Base-by-base conservation (phyloP, 495 filamentous ascomycete species). In the Aspergillus nidulans region DNA sequence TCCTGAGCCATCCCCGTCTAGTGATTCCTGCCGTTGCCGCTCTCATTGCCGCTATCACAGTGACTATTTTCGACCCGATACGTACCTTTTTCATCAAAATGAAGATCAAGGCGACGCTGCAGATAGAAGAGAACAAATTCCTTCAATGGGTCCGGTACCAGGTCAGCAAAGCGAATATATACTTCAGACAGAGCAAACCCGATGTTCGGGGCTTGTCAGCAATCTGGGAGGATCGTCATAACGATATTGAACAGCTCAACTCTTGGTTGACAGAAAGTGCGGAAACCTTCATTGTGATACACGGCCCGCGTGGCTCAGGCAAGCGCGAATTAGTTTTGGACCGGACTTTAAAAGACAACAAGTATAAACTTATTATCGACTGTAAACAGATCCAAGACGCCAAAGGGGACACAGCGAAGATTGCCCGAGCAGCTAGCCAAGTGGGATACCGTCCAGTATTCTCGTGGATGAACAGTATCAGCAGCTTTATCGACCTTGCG, bases 401-500 rank as follows among this genome's bases (percentile, higher is more conserved):
- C 2, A 84, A 88, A 24, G 94, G 94, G 0, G 94, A 98, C 67
- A 84, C 85, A n/a, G 83, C 84, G 3, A 95, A 89, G 6, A 97
- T 98, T 50, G 76, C 78, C 52, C 85, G 87, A 44, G 87, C 91
- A 2, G 95, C 95, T 1, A 67, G 72, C 5, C 82, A 92, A 62
- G 94, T 97, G 52, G 94, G 94, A 36, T 98, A 97, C 61, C 77
- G 90, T 1, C 94, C 94, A 0, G 81, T 98, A 6, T 98, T 98
- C 68, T 92, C 89, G 0, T 98, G 91, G 89, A 85, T 94, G 75
- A 98, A 98, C 67, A 96, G 85, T 58, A 81, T 97, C 53, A 95
- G 88, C 68, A 95, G 90, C 66, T 78, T 96, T 58, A 77, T 96
- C 56, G 94, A 98, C 59, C 81, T 98, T 39, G 94, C 91, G 16